Conservation (phyloP, 441 rosid species). For the Mallotus repandus region DNA sequence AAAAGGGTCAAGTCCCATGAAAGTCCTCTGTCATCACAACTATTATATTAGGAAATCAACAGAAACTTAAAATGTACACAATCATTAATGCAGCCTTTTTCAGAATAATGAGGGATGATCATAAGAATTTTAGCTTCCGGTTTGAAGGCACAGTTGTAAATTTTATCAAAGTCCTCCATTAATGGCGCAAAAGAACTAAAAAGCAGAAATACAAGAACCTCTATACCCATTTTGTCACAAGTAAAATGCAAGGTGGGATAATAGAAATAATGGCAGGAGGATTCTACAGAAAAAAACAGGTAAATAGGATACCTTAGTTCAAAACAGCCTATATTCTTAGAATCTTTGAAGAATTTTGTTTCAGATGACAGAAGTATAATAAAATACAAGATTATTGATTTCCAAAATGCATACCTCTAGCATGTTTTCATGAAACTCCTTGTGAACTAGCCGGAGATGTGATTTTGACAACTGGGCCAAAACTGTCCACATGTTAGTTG, state of each 20-base stretch:
- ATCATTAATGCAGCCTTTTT: neutral
- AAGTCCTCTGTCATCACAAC: neutral
- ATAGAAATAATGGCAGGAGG: neutral
- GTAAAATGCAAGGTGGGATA: neutral
- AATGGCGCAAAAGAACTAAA: neutral
- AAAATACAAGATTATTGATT: neutral
- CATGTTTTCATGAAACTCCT: constrained; percentile 70
- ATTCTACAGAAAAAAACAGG: neutral
- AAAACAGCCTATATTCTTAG: neutral
- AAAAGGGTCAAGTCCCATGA: constrained; percentile 3
- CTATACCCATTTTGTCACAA: neutral
- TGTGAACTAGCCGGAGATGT: constrained; percentile 72
- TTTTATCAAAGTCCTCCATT: neutral
- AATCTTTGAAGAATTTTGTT: neutral
- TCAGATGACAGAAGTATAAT: neutral
- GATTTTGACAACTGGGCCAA: constrained; percentile 72
- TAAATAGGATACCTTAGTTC: neutral
- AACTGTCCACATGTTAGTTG: constrained; percentile 10
- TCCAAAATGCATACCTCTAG: constrained; percentile 50
- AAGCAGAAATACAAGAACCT: neutral
- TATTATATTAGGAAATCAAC: neutral
- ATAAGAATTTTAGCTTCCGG: neutral
- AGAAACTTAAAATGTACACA: neutral
- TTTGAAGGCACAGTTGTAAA: neutral
- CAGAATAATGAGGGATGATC: neutral